Evolutionary conservation across 2,329 filamentous ascomycete genomes (phyloP), one percentile per base, ranked within the genome.

Genomic region (Beauveria varroae): DNA sequence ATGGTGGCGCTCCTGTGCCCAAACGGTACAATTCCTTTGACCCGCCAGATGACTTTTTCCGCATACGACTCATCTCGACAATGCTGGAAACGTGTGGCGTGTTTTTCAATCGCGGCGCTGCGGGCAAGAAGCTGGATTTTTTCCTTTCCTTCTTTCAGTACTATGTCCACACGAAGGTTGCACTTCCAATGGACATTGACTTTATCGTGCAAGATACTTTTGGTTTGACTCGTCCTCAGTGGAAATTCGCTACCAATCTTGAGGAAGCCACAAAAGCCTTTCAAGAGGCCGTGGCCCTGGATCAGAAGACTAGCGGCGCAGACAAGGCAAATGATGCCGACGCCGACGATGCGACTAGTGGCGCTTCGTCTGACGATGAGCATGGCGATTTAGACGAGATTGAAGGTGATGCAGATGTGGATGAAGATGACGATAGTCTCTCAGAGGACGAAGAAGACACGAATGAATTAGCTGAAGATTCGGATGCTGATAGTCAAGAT

Each of bases 121-220:
- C 93, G 1, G 96, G 93, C 73, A 98, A 98, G 80, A 99, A 98
- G 76, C 83, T 99, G 10, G 95, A 99, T 70, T 98, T 96, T 73
- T 99, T 98, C 75, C 79, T 99, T 63, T 93, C 89, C 0, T 98
- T 98, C 75, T 91, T 99, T 68, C 93, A 96, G 83, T 98, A 97
- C 74, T 99, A 99, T 74, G 88, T 98, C 67, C 87, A 89, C 69
- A 92, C 90, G 22, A 99, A 99, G 75, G 86, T 93, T 22, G 82
- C 89, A 0, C 76, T 97, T 44, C 95, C 96, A 0, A 96, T 99
- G 91, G 95, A 99, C 66, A 90, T 98, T 52, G 95, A 99, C 62
- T 99, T 99, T 72, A 87, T 97, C 51, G 85, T 99, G 7, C 93
- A 97, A 72, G 95, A 99, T 72, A 93, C 90, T 0, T 98, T 90